These are phyloP conservation scores for Albizia julibrissin DNA, from an alignment of 306 rosid genomes.

Conservation along the genomic window DNA sequence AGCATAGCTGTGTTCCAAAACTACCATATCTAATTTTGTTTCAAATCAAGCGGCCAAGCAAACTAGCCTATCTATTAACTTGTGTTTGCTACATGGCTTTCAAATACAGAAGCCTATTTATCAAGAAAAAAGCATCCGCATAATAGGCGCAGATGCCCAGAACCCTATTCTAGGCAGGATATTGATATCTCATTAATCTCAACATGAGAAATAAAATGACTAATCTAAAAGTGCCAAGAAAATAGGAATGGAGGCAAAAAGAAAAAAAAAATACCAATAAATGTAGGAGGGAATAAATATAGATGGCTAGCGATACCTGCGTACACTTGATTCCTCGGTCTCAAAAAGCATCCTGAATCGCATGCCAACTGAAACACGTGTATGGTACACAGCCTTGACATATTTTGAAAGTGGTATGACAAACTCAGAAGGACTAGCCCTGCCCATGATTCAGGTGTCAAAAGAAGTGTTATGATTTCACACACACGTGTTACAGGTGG, in stretches of 20 bases:
- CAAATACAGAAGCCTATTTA: not conserved
- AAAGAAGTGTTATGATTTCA: slow-evolving; percentile 29
- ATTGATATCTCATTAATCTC: slow-evolving; percentile 1
- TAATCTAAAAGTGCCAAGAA: not conserved
- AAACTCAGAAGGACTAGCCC: slow-evolving; percentile 98
- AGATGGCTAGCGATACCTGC: slow-evolving; percentile 53
- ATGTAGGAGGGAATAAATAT: not conserved
- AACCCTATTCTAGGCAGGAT: not conserved
- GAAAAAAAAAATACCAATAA: not conserved
- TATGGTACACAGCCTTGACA: slow-evolving; percentile 88
- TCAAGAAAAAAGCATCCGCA: not conserved
- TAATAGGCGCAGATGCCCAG: not conserved
- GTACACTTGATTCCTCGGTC: slow-evolving; percentile 93
- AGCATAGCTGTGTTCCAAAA: not conserved
- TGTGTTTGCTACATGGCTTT: not conserved
- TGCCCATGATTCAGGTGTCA: slow-evolving; percentile 46
- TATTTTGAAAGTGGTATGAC: slow-evolving; percentile 85
- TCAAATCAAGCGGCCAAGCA: not conserved
- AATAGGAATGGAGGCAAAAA: not conserved
- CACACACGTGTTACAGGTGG: not conserved
- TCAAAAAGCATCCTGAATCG: slow-evolving; percentile 97
- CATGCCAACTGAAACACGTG: slow-evolving; percentile 96
- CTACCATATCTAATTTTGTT: not conserved
- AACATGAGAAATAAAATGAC: slow-evolving; percentile 10
- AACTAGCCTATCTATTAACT: not conserved